These are phyloP conservation scores for Fusarium heterosporum DNA, from an alignment of 2,329 filamentous ascomycete genomes.

Conservation along the genomic window DNA sequence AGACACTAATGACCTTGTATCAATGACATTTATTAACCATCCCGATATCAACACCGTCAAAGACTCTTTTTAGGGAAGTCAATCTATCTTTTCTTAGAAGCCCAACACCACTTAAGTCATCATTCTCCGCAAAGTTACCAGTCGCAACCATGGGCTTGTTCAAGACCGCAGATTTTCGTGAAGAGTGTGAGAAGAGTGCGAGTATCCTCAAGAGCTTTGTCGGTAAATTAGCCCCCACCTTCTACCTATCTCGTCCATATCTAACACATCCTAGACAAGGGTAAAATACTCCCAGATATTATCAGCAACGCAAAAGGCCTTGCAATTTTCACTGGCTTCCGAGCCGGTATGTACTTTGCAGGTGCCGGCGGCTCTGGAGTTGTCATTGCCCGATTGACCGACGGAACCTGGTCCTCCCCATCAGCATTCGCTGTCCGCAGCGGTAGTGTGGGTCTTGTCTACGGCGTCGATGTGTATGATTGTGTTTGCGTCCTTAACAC, in stretches of 20 bases:
- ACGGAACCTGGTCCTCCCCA: not conserved
- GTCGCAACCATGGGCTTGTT: not conserved
- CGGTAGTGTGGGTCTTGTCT: constrained; percentile 17
- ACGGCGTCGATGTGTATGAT: constrained; percentile 18
- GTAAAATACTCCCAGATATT: not conserved
- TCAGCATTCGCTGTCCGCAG: constrained; percentile 22
- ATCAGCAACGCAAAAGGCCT: constrained; percentile 16
- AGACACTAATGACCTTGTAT: too few species aligned
- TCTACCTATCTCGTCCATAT: too few species aligned
- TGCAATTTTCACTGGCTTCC: constrained; percentile 11
- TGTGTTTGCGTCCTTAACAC: constrained; percentile 17
- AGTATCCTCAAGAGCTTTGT: constrained; percentile 9
- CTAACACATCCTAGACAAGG: not conserved
- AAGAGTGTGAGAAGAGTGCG: constrained; percentile 18
- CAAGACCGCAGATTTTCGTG: not conserved
- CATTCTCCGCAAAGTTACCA: not conserved
- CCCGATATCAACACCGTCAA: too few species aligned
- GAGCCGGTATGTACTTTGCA: constrained; percentile 22
- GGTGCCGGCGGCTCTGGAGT: constrained; percentile 16
- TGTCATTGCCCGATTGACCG: not conserved
- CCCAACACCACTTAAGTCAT: not conserved
- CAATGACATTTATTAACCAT: too few species aligned
- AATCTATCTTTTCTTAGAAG: too few species aligned
- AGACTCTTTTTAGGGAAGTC: too few species aligned
- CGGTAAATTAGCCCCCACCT: not conserved